Conservation (phyloP, 2,329 filamentous ascomycete genomes). For the Rhynchosporium secalis region DNA sequence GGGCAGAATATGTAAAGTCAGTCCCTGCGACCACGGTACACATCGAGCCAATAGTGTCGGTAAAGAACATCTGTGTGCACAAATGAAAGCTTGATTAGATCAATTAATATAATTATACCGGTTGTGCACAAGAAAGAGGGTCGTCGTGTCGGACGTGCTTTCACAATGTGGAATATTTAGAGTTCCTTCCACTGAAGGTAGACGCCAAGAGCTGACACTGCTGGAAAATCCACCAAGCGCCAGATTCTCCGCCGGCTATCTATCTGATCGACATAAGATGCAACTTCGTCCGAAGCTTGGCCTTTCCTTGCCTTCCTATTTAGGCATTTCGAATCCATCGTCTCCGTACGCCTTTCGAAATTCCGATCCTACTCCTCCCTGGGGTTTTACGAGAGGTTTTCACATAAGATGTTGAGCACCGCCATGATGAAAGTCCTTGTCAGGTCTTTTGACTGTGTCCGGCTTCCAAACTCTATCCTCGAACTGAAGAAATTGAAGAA, state of each 20-base stretch:
- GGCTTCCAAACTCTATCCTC: background rate
- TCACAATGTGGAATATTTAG: background rate
- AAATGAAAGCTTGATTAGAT: too few species aligned
- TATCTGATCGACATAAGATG: background rate
- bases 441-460: background rate
- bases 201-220: background rate
- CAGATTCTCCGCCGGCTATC: background rate
- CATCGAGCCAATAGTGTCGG: too few species aligned
- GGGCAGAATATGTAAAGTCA: too few species aligned
- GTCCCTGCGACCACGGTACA: too few species aligned
- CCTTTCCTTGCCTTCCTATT: background rate
- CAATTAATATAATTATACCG: too few species aligned
- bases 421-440: background rate
- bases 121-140: background rate
- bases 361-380: too few species aligned
- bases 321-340: background rate
- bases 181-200: background rate
- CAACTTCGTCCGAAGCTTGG: background rate
- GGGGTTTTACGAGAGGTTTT: background rate
- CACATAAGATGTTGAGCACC: background rate
- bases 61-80: too few species aligned
- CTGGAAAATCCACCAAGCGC: constrained; percentile 5
- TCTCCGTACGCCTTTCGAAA: background rate
- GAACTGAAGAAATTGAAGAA: background rate
- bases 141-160: background rate